Conservation (phyloP, 257 asterid species). For the Craterostigma plantagineum region DNA sequence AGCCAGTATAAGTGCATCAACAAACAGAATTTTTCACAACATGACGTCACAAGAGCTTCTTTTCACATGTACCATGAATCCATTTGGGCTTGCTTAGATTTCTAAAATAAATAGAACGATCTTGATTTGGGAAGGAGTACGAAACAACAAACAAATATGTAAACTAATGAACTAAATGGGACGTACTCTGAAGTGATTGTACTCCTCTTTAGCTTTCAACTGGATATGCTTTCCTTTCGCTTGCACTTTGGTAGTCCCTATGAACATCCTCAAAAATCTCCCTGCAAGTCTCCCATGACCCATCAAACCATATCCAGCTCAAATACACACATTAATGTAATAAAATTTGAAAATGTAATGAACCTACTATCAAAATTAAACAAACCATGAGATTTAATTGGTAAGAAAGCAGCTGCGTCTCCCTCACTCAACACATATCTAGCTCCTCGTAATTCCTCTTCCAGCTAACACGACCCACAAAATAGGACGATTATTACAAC, state of each 20-base stretch:
- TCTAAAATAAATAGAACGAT: no score
- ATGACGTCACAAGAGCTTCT: no score
- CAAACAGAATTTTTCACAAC: no score
- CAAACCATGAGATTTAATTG: conserved; percentile 76
- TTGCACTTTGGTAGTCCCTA: conserved; percentile 89
- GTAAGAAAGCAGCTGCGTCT: conserved; percentile 88
- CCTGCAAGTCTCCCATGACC: no score
- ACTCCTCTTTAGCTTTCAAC: conserved; percentile 90
- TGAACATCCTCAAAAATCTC: conserved; percentile 80
- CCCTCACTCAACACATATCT: conserved; percentile 73
- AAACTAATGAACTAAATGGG: background rate
- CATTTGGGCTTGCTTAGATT: no score
- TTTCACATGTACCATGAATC: no score
- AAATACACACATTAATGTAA: no score
- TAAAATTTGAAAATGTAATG: background rate
- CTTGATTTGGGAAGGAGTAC: no score
- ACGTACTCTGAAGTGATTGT: conserved; percentile 83
- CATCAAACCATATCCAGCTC: background rate
- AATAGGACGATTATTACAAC: background rate
- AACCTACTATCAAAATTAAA: conserved; percentile 4
- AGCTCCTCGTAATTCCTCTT: conserved; percentile 64
- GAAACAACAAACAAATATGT: background rate
- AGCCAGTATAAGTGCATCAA: background rate
- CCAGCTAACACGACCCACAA: conserved; percentile 28
- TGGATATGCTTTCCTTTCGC: conserved; percentile 91